phyloP scores from a whole-genome alignment of 352 stramenopile genomes.

The Thalassiosira mediterranea region DNA sequence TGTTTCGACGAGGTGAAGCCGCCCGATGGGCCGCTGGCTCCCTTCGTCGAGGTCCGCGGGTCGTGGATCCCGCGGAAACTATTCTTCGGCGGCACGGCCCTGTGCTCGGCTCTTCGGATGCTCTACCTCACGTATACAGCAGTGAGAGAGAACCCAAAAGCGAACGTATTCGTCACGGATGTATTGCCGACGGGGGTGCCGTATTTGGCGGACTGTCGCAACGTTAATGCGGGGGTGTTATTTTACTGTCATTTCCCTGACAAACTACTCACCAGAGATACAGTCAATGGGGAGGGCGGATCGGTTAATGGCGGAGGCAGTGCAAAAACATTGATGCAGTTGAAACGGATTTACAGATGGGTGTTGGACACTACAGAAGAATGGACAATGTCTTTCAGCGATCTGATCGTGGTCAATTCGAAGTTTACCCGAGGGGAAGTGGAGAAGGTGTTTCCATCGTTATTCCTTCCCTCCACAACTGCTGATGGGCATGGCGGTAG shows the following conservation, averaged over 20 bases:
- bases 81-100: constrained; percentile 88
- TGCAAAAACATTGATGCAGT: constrained; percentile 13
- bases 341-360: constrained; percentile 89
- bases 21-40: constrained; percentile 83
- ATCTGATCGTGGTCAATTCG: constrained; percentile 95
- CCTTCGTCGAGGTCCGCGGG: constrained; percentile 89
- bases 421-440: constrained; percentile 93
- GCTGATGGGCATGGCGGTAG: constrained; percentile 19
- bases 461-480: too few species aligned
- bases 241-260: constrained; percentile 99
- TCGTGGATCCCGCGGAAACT: constrained; percentile 93
- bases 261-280: constrained; percentile 89
- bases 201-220: constrained; percentile 50
- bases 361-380: constrained; percentile 94
- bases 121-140: constrained; percentile 88
- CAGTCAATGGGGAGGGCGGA: constrained; percentile 55
- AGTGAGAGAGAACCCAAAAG: constrained; percentile 44
- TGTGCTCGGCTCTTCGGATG: constrained; percentile 93
- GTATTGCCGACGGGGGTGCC: constrained; percentile 71
- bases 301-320: neutral
- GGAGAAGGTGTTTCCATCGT: constrained; percentile 86
- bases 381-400: constrained; percentile 89
- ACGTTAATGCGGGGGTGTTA: constrained; percentile 82
- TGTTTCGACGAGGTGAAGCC: constrained; percentile 87
- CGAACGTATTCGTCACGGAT: constrained; percentile 73